Evolutionary conservation across 129 eudicot species (phyloP), one percentile per base, ranked within the genome.

Genomic region (Arctium lappa): DNA sequence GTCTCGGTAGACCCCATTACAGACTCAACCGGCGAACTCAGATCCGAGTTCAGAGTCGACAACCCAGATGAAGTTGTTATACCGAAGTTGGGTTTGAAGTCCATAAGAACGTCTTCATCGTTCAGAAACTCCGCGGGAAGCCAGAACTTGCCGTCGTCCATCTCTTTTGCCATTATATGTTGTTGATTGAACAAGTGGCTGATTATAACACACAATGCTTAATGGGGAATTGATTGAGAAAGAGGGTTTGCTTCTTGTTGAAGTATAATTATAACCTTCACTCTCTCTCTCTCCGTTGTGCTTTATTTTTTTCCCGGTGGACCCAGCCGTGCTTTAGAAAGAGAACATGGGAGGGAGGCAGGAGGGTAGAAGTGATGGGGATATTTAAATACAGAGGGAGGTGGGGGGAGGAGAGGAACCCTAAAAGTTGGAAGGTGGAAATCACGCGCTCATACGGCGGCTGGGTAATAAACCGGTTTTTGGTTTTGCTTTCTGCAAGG

Each of bases 121-220:
- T 87, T 86, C 0, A 92, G 86, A 74, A 95, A 92, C 87, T 95
- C 89, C 8, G 97, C 69, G 0, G 97, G 98, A 0, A 95, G 86
- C 98, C 98, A 92, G 62, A 91, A 95, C 93, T 87, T 91, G 0
- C 89, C 92, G 63, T 88, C 90, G 69, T 85, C 89, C 27, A 88
- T 13, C 10, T 88, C 89, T 11, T 84, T 86, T 27, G 91, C 89
- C 96, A 92, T 71, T 53, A 18, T 10, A 13, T 10, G 62, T 11
- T 40, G 16, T n/a, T 74, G 3, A n/a, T 39, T 74, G 33, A 44
- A 27, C 5, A 74, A 11, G 22, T 74, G 13, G 4, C 6, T 13
- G 6, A 40, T 11, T 39, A 1, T 15, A 12, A 30, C 27, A 6
- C 5, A 33, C 10, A 77, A 36, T 39, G 68, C 68, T 34, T 70